phyloP scores from a whole-genome alignment of 2,329 filamentous ascomycete species.

The Trichophyton benhamiae region DNA sequence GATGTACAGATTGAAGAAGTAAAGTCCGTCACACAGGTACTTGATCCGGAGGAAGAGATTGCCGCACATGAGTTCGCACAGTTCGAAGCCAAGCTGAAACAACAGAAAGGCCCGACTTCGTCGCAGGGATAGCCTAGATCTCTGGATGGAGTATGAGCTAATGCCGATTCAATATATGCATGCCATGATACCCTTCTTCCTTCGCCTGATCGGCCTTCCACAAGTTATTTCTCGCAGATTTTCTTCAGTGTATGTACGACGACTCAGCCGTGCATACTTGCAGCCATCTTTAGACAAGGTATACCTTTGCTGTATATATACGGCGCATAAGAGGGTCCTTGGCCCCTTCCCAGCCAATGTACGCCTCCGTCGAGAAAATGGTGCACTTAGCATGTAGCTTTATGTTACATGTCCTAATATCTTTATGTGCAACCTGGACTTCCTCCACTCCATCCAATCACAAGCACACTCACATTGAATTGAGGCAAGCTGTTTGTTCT shows the following conservation, averaged over 20 bases:
- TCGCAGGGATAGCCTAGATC: conserved; percentile 38
- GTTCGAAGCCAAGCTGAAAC: conserved; percentile 73
- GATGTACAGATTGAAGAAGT: conserved; percentile 76
- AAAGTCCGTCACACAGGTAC: conserved; percentile 75
- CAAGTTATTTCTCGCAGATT: neutral
- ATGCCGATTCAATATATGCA: neutral
- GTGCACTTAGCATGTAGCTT: neutral
- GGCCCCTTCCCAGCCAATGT: neutral
- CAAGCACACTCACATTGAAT: neutral
- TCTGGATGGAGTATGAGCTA: conserved; percentile 27
- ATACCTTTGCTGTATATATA: neutral
- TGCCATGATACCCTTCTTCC: neutral
- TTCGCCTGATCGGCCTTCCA: neutral
- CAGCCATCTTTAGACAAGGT: neutral
- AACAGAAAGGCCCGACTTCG: conserved; percentile 43
- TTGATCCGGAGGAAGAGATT: conserved; percentile 86
- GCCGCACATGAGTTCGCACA: conserved; percentile 78
- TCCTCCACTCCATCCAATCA: neutral
- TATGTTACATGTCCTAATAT: neutral
- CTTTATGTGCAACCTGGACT: neutral
- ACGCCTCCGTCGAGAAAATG: neutral
- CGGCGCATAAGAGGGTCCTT: neutral
- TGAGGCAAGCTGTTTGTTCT: neutral
- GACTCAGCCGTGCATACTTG: neutral
- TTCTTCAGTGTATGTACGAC: neutral